phyloP scores from a whole-genome alignment of 495 filamentous ascomycete genomes.

The Cercophora samala region DNA sequence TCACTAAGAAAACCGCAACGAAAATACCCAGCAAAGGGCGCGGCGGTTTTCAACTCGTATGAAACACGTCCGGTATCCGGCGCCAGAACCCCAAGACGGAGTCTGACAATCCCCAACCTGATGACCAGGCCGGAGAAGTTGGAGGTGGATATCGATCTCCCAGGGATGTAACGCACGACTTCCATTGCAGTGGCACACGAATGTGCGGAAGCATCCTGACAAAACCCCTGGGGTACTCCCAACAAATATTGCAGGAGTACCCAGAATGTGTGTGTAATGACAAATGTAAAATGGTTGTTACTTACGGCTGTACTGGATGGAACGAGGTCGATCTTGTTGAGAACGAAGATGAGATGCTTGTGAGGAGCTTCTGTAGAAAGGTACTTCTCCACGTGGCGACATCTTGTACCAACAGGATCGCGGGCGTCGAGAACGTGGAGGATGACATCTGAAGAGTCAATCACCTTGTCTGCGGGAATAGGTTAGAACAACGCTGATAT shows the following conservation, averaged over 20 bases:
- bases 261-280: neutral
- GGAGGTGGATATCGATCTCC: slow-evolving; percentile 74
- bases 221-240: slow-evolving; percentile 63
- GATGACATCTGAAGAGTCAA: slow-evolving; percentile 93
- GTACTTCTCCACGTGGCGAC: slow-evolving; percentile 89
- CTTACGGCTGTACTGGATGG: slow-evolving; percentile 92
- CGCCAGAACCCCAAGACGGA: slow-evolving; percentile 86
- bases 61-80: slow-evolving; percentile 58
- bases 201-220: slow-evolving; percentile 80
- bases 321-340: slow-evolving; percentile 97
- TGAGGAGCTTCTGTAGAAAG: slow-evolving; percentile 89
- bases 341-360: slow-evolving; percentile 60
- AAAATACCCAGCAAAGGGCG: slow-evolving; percentile 38
- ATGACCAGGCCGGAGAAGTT: slow-evolving; percentile 55
- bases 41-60: slow-evolving; percentile 83
- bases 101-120: slow-evolving; percentile 61
- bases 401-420: slow-evolving; percentile 86
- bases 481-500: slow-evolving; percentile 14
- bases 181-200: slow-evolving; percentile 56
- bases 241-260: slow-evolving; percentile 13
- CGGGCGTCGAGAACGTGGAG: slow-evolving; percentile 92
- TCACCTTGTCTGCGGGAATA: slow-evolving; percentile 63
- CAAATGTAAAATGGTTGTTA: slow-evolving; percentile 35
- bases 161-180: slow-evolving; percentile 96
- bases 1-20: slow-evolving; percentile 94